Evolutionary conservation across 768 basidiomycete genomes (phyloP).

Genomic region (Termitomyces titanicus): DNA sequence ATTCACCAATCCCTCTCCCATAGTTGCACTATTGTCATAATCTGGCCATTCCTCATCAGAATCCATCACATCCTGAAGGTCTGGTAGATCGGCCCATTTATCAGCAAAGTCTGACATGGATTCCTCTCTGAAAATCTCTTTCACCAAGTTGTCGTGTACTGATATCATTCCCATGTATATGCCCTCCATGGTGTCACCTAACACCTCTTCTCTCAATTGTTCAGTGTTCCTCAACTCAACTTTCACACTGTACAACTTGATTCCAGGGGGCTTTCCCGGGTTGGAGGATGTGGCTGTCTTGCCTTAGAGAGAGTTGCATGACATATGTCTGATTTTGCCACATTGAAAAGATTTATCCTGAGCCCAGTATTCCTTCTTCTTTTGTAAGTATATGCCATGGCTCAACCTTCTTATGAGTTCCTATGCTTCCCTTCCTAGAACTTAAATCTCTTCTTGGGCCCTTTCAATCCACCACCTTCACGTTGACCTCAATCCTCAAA

Average conservation of each 20-base stretch:
- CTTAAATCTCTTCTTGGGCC: background rate
- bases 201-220: background rate
- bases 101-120: background rate
- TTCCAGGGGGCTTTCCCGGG: background rate
- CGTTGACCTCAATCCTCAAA: background rate
- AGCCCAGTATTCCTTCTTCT: background rate
- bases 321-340: background rate
- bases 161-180: background rate
- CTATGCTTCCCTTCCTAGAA: background rate
- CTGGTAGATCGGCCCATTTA: background rate
- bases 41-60: no score
- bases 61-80: no score
- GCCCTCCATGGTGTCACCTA: background rate
- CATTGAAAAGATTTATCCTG: background rate
- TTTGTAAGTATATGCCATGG: background rate
- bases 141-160: background rate
- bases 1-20: no score
- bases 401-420: background rate
- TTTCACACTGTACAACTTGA: background rate
- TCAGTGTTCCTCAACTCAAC: background rate
- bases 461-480: background rate
- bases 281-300: background rate
- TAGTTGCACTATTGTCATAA: no score
- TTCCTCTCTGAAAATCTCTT: background rate
- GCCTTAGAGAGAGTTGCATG: background rate